These are phyloP conservation scores for Talaromyces sp. DNA, from an alignment of 2,329 filamentous ascomycete species.

Conservation along the genomic window DNA sequence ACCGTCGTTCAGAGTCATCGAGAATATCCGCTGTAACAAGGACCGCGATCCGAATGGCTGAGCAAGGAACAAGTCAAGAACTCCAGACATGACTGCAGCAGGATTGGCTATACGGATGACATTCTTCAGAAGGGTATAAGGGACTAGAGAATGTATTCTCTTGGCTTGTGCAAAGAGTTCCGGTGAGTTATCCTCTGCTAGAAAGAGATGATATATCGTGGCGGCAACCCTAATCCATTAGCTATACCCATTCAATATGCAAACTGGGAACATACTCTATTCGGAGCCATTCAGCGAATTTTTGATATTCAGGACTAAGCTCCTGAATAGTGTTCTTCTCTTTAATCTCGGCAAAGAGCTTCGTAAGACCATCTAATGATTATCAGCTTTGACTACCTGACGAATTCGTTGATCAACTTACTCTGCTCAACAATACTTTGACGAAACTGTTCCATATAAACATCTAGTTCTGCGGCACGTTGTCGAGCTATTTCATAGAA, in stretches of 20 bases:
- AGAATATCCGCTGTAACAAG: constrained; percentile 89
- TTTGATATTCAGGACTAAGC: constrained; percentile 90
- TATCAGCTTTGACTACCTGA: constrained; percentile 5
- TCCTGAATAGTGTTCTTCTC: constrained; percentile 83
- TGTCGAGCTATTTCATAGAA: constrained; percentile 95
- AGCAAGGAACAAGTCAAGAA: constrained; percentile 90
- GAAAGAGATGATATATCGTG: constrained; percentile 92
- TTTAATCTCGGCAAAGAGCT: constrained; percentile 87
- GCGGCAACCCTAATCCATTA: constrained; percentile 62
- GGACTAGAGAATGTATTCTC: constrained; percentile 88
- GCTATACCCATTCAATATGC: not conserved
- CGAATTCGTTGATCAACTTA: constrained; percentile 45
- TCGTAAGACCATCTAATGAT: constrained; percentile 70
- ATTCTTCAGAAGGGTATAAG: constrained; percentile 90
- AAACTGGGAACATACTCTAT: constrained; percentile 60
- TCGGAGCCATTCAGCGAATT: constrained; percentile 95
- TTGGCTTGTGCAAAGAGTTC: constrained; percentile 93
- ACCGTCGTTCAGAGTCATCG: constrained; percentile 82
- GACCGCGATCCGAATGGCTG: constrained; percentile 90
- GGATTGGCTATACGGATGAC: constrained; percentile 95
- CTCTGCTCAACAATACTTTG: constrained; percentile 65
- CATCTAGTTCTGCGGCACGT: constrained; percentile 85
- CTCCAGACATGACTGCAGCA: constrained; percentile 91
- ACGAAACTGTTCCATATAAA: constrained; percentile 87
- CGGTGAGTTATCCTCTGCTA: constrained; percentile 96